These are phyloP conservation scores for Talaromyces islandicus DNA, from an alignment of 2,329 filamentous ascomycete genomes.

Conservation along the genomic window DNA sequence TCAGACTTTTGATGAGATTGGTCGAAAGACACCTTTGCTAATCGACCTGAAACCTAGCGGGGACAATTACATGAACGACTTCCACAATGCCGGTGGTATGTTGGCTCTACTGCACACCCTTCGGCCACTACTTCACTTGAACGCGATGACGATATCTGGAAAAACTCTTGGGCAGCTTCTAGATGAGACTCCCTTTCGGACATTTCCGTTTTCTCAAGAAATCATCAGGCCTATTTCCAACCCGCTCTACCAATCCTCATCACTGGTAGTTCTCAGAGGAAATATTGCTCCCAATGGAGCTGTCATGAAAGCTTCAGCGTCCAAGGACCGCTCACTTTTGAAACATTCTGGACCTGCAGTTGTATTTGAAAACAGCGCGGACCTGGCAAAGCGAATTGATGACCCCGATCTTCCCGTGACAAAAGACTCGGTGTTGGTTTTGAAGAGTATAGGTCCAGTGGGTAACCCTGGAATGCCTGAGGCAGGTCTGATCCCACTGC, in stretches of 20 bases:
- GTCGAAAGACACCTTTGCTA: constrained; percentile 41
- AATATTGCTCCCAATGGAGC: constrained; percentile 46
- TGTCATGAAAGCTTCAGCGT: constrained; percentile 47
- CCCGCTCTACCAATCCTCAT: constrained; percentile 41
- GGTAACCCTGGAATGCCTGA: constrained; percentile 51
- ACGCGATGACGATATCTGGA: constrained; percentile 42
- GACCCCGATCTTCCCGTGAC: constrained; percentile 39
- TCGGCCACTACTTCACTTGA: constrained; percentile 40
- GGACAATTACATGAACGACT: constrained; percentile 51
- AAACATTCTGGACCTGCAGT: constrained; percentile 41
- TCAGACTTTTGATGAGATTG: constrained; percentile 44
- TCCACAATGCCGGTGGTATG: constrained; percentile 50
- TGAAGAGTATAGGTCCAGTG: constrained; percentile 46
- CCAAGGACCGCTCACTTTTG: constrained; percentile 41
- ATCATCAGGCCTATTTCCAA: constrained; percentile 41
- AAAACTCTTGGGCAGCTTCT: constrained; percentile 44
- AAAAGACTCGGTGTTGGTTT: constrained; percentile 40
- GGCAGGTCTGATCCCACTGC: constrained; percentile 47
- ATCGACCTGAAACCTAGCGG: constrained; percentile 50
- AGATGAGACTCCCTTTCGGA: constrained; percentile 36
- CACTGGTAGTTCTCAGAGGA: constrained; percentile 41
- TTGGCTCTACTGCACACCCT: constrained; percentile 42
- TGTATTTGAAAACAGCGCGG: constrained; percentile 44
- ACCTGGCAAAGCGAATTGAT: constrained; percentile 43
- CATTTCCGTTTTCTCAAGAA: constrained; percentile 34